A percentile compares a stretch with the other conserved stretches of the same genome.
Evolutionary conservation across 345 rosid species (phyloP).

Genomic region (Nephelium lappaceum): DNA sequence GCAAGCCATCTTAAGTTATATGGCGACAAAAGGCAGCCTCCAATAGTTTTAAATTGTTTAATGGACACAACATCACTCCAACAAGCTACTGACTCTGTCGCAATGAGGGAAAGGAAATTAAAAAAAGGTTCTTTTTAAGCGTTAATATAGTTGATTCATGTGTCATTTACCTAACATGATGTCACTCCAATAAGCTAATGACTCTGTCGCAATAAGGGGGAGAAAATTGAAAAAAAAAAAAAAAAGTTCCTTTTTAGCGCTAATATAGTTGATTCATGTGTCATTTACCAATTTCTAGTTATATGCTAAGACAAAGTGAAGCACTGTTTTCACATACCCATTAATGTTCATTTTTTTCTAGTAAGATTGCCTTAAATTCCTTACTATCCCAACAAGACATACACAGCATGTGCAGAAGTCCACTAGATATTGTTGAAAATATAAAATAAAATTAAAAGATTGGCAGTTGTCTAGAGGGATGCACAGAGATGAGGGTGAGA

Average conservation of each 20-base stretch:
- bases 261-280: not conserved
- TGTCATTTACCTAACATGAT: not conserved
- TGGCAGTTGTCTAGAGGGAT: not conserved
- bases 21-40: not conserved
- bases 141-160: not conserved
- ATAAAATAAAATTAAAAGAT: not conserved
- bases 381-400: not conserved
- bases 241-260: too few species aligned
- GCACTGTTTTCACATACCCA: not conserved
- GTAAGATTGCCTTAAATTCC: not conserved
- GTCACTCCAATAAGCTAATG: not conserved
- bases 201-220: not conserved
- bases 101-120: not conserved
- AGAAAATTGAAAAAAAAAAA: too few species aligned
- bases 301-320: constrained; percentile 1
- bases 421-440: not conserved
- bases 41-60: not conserved
- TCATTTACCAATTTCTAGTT: not conserved
- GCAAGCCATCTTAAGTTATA: not conserved
- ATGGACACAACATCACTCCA: not conserved
- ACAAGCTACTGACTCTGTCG: not conserved
- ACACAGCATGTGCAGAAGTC: not conserved
- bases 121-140: not conserved
- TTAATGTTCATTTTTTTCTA: not conserved
- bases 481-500: not conserved